Conservation (phyloP, 75 land plant species). For the Pseudotsuga menziesii region DNA sequence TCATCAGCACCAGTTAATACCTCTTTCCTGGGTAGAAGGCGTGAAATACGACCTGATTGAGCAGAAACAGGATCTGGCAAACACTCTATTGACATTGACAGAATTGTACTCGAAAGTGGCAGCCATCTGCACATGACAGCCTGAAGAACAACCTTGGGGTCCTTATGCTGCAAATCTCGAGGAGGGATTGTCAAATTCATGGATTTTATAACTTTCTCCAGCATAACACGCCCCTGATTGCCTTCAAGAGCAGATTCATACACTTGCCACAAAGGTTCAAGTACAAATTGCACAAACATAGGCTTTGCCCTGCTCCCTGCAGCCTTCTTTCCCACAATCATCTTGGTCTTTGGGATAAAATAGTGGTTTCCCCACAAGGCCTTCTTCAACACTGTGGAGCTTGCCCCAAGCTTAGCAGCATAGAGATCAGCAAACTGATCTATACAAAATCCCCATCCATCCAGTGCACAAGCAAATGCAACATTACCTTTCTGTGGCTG, state of each 20-base stretch:
- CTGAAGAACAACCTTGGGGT: constrained; percentile 71
- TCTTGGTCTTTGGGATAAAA: constrained; percentile 59
- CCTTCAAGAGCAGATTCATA: constrained; percentile 60
- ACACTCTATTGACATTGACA: constrained; percentile 79
- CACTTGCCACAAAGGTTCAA: constrained; percentile 91
- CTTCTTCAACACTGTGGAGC: constrained; percentile 45
- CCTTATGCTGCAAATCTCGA: constrained; percentile 80
- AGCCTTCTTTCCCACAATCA: constrained; percentile 78
- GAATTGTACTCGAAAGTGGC: constrained; percentile 65
- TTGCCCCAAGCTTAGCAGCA: constrained; percentile 80
- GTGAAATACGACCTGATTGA: constrained; percentile 58
- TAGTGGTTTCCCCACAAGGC: constrained; percentile 84
- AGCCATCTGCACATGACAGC: constrained; percentile 92
- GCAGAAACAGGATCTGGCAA: constrained; percentile 80
- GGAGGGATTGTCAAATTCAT: constrained; percentile 74
- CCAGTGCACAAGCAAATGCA: constrained; percentile 80
- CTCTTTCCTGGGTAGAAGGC: constrained; percentile 60
- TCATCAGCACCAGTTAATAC: constrained; percentile 12
- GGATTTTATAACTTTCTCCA: constrained; percentile 66
- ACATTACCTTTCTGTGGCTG: constrained; percentile 94
- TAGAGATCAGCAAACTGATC: constrained; percentile 74
- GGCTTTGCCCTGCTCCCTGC: constrained; percentile 66
- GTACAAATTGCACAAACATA: constrained; percentile 91
- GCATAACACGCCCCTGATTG: constrained; percentile 49
- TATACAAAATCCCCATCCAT: constrained; percentile 88